These are phyloP conservation scores for Nitzschia sp. DNA, from an alignment of 108 stramenopile species.

Conservation along the genomic window DNA sequence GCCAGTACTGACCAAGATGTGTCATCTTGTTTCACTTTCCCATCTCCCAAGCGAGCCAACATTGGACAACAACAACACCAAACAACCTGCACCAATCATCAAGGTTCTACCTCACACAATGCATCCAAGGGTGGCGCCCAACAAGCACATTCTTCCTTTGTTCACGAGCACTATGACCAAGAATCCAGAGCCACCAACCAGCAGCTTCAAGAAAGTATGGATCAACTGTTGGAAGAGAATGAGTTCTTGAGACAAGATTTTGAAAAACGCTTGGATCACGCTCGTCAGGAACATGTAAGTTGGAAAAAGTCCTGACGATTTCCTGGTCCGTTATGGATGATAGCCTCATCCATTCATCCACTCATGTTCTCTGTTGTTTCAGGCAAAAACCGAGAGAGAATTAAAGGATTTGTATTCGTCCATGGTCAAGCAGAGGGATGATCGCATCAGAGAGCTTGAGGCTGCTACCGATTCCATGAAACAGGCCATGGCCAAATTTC, in stretches of 20 bases:
- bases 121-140: neutral
- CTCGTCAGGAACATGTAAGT: conserved; percentile 22
- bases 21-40: neutral
- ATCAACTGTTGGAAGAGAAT: conserved; percentile 17
- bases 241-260: conserved; percentile 14
- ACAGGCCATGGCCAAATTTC: conserved; percentile 1
- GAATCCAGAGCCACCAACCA: neutral
- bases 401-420: conserved; percentile 29
- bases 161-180: neutral
- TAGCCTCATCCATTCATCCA: neutral
- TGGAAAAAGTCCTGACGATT: neutral
- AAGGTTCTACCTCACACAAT: no score
- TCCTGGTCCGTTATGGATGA: neutral
- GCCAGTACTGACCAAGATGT: neutral
- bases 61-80: no score
- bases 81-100: no score
- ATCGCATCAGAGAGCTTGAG: conserved; percentile 22
- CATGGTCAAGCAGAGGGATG: conserved; percentile 19
- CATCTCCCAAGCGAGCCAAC: neutral
- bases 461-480: conserved; percentile 10
- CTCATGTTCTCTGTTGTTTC: neutral
- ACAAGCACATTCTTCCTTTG: neutral
- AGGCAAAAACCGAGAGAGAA: conserved; percentile 32
- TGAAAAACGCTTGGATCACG: conserved; percentile 25
- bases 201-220: conserved; percentile 9